These are phyloP conservation scores for Dillenia turbinata DNA, from an alignment of 164 flowering plant species.

Conservation along the genomic window DNA sequence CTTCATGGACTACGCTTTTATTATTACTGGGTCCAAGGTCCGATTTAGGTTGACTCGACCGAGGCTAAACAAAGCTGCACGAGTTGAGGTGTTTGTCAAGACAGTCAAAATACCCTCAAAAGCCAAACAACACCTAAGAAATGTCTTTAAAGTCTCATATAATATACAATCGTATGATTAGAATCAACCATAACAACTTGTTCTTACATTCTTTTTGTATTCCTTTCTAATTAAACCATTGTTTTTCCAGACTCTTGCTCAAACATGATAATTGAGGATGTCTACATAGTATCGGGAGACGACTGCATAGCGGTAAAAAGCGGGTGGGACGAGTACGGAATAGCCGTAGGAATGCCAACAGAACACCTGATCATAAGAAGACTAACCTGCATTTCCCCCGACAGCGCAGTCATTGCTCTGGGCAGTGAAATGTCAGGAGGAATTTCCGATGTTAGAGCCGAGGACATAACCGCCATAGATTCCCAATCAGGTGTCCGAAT, in stretches of 20 bases:
- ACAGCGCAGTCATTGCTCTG: slow-evolving; percentile 67
- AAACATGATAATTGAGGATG: slow-evolving; percentile 56
- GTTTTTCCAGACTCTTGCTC: slow-evolving; percentile 53
- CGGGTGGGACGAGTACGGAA: slow-evolving; percentile 75
- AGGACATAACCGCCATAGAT: slow-evolving; percentile 49
- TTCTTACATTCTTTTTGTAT: not conserved
- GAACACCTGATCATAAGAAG: slow-evolving; percentile 47
- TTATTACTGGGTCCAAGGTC: too few species aligned
- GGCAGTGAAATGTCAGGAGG: slow-evolving; percentile 97
- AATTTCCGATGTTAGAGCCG: slow-evolving; percentile 56
- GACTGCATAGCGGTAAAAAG: slow-evolving; percentile 83
- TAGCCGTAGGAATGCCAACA: slow-evolving; percentile 60
- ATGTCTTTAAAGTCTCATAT: too few species aligned
- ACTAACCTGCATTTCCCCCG: slow-evolving; percentile 76
- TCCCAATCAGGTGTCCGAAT: slow-evolving; percentile 64
- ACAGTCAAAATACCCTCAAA: too few species aligned
- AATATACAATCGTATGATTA: too few species aligned
- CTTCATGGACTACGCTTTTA: too few species aligned
- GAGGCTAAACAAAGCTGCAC: too few species aligned
- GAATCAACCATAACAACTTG: not conserved
- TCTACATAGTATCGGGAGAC: slow-evolving; percentile 72
- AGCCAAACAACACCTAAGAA: too few species aligned
- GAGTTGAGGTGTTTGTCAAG: too few species aligned
- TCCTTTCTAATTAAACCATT: too few species aligned
- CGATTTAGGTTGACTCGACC: too few species aligned